Base-by-base conservation (phyloP, 2,329 filamentous ascomycete species). In the Fusarium annulatum region DNA sequence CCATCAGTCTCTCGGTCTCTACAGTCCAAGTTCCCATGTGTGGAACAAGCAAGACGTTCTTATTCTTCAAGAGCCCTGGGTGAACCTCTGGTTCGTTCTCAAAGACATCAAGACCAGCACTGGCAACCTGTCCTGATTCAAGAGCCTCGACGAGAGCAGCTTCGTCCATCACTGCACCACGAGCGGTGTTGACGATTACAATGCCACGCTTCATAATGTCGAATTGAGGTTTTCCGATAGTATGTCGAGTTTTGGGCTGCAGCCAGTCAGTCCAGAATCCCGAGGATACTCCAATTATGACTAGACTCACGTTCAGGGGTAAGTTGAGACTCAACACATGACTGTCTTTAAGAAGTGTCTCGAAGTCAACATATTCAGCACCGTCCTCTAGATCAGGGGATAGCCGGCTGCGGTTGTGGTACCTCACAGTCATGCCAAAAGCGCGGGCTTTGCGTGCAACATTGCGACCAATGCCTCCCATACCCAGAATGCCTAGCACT, bases 11-110 rank as follows among this genome's bases (percentile, higher is more conserved):
- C 80, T 88, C 85, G 11, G 88, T 89, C 83, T 90, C 94, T 34
- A 90, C 84, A 1, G 93, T 96, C 87, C 89, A 94, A 1, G 94
- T 97, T 1, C 94, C 94, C 93, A 97, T 93, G 81, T 97, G 94
- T 58, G 94, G 94, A 41, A 97, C 84, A 34, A 97, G 85, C 76
- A 96, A 85, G 28, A 94, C 93, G 74, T 90, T 88, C 5, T 89
- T 89, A 79, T 96, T 95, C 21, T 84, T 83, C 19, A 95, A 75
- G 46, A 97, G 84, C 2, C 92, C 93, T 1, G 90, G 91, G 78
- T 96, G 93, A 34, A 97, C 84, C 65, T 89, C 86, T 1, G 94
- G 94, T 81, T 97, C 94, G 42, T 95, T 86, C 80, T 97, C 94
- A 78, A 91, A 97, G 56, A 97, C 94, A 80, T 97, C 94, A 9